Percentiles rank a stretch among this genome's conserved stretches.
phyloP scores from a whole-genome alignment of 768 basidiomycete genomes.

The Serendipita sp. region DNA sequence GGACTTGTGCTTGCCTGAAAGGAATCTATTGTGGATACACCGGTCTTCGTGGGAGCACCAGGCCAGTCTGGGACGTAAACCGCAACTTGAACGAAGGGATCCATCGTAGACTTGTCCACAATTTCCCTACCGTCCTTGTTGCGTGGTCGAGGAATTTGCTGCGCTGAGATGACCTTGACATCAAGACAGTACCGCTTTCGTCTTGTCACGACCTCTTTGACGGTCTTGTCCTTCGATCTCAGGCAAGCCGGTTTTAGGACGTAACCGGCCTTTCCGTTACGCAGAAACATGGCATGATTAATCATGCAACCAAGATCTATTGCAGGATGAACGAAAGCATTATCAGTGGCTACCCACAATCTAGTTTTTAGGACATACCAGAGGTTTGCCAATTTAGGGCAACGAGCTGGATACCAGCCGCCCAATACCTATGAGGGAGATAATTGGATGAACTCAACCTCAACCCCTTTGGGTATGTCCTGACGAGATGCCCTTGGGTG shows the following conservation, averaged over 20 bases:
- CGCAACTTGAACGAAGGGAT: conserved; percentile 72
- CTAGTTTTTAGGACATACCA: conserved; percentile 34
- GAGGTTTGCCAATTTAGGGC: conserved; percentile 97
- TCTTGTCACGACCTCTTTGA: conserved; percentile 43
- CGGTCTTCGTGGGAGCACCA: background rate
- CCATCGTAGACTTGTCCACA: conserved; percentile 37
- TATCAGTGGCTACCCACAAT: background rate
- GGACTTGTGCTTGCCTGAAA: conserved; percentile 11
- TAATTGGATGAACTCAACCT: conserved; percentile 77
- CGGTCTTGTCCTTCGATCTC: conserved; percentile 46
- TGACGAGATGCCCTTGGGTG: conserved; percentile 62
- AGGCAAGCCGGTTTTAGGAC: conserved; percentile 78
- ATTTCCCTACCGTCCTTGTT: conserved; percentile 48
- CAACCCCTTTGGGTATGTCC: conserved; percentile 76
- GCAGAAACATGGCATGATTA: conserved; percentile 90
- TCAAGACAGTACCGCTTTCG: background rate
- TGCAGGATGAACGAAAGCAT: conserved; percentile 9
- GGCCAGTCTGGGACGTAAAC: conserved; percentile 62
- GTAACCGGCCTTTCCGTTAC: conserved; percentile 78
- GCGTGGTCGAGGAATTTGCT: conserved; percentile 68
- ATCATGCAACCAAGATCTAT: conserved; percentile 80
- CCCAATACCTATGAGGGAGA: conserved; percentile 81
- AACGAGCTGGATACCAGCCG: conserved; percentile 73
- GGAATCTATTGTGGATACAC: background rate
- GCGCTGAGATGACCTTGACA: conserved; percentile 60